A percentile compares a stretch with the other conserved stretches of the same genome.
phyloP scores from a whole-genome alignment of 73 alveolate species.

The Paramecium biaurelia region DNA sequence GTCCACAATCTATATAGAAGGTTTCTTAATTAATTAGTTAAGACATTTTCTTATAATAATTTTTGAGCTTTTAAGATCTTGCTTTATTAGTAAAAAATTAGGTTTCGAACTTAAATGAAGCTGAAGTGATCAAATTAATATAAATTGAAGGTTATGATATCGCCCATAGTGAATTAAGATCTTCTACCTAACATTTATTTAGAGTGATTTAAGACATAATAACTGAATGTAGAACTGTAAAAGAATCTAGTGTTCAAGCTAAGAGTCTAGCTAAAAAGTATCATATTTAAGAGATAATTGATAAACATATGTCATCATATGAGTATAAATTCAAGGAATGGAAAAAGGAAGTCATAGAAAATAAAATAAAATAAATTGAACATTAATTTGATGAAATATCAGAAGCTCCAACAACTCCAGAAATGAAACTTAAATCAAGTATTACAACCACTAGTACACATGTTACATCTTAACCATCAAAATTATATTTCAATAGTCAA shows the following conservation, averaged over 20 bases:
- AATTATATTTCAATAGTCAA: neutral
- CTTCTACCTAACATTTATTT: neutral
- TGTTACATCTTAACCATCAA: neutral
- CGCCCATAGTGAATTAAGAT: slow-evolving; percentile 8
- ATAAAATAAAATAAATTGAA: neutral
- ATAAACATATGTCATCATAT: neutral
- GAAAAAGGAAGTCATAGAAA: slow-evolving; percentile 26
- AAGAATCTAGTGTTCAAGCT: neutral
- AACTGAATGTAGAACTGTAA: neutral
- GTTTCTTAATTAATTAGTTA: neutral
- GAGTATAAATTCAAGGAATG: slow-evolving; percentile 33
- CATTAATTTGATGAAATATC: slow-evolving; percentile 1
- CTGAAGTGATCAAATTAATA: neutral
- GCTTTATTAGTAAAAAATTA: neutral
- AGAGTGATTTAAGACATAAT: neutral
- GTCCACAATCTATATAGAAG: neutral
- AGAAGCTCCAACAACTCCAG: slow-evolving; percentile 39
- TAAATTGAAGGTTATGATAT: slow-evolving; percentile 18
- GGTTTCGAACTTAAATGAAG: neutral
- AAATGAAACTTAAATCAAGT: neutral
- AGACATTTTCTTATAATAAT: slow-evolving; percentile 36
- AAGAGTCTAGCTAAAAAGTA: neutral
- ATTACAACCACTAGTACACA: neutral
- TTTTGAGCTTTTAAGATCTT: neutral
- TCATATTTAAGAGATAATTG: neutral